phyloP scores from a whole-genome alignment of 768 basidiomycete genomes.

The Boletus coccyginus region DNA sequence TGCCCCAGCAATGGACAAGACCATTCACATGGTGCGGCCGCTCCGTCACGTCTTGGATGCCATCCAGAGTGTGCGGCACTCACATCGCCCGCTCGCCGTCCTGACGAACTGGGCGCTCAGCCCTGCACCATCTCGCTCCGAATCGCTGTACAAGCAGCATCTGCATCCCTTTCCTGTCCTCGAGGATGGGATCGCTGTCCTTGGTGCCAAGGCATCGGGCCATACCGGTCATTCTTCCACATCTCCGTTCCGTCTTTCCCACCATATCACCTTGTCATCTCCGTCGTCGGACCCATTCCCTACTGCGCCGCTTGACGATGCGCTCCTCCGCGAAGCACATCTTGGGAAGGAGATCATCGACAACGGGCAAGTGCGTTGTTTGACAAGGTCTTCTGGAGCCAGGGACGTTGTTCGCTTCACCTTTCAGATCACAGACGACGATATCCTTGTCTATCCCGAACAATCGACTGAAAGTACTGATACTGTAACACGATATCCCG shows the following conservation, averaged over 20 bases:
- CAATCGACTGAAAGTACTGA: not conserved
- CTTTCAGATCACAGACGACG: slow-evolving; percentile 24
- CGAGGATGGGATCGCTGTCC: slow-evolving; percentile 11
- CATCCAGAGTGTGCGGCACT: slow-evolving; percentile 46
- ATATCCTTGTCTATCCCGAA: slow-evolving; percentile 7
- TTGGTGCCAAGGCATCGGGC: slow-evolving; percentile 10
- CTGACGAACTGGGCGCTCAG: slow-evolving; percentile 64
- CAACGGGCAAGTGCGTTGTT: slow-evolving; percentile 23
- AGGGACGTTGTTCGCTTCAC: slow-evolving; percentile 18
- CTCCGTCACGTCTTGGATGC: slow-evolving; percentile 48
- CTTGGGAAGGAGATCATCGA: slow-evolving; percentile 18
- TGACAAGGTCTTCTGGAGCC: slow-evolving; percentile 28
- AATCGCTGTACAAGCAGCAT: slow-evolving; percentile 48
- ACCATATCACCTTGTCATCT: slow-evolving; percentile 40
- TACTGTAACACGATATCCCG: not conserved
- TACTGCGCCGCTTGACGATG: slow-evolving; percentile 15
- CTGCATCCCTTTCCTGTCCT: slow-evolving; percentile 43
- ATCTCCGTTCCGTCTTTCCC: slow-evolving; percentile 33
- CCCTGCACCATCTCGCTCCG: slow-evolving; percentile 16
- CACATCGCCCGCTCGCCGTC: slow-evolving; percentile 49
- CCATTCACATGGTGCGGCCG: slow-evolving; percentile 25
- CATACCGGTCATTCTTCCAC: slow-evolving; percentile 11
- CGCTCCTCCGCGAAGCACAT: slow-evolving; percentile 15
- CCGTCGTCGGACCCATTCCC: slow-evolving; percentile 13
- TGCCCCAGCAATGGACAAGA: slow-evolving; percentile 4